These are phyloP conservation scores for Agrostemma githago DNA, from an alignment of 148 eudicot species.

Conservation along the genomic window DNA sequence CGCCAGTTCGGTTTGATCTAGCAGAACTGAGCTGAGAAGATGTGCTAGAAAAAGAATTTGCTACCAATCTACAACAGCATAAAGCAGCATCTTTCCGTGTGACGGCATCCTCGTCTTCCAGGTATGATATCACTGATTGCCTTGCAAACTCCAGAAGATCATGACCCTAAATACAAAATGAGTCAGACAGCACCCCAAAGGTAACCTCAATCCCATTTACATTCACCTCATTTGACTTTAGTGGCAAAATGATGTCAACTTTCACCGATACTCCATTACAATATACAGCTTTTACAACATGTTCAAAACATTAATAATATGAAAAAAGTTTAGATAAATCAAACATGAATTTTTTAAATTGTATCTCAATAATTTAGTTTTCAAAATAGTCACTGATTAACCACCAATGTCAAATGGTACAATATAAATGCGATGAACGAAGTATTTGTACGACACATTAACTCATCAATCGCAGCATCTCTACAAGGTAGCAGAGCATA, in stretches of 20 bases:
- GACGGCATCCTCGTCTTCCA: slow-evolving; percentile 84
- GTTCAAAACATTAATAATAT: not conserved
- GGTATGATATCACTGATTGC: slow-evolving; percentile 66
- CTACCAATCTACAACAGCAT: slow-evolving; percentile 83
- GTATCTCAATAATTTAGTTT: not conserved
- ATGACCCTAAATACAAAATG: slow-evolving; percentile 59
- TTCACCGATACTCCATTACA: not conserved
- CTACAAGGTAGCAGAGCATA: slow-evolving; percentile 15
- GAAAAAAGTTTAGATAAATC: no score
- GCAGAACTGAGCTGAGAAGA: slow-evolving; percentile 51
- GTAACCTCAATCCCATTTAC: not conserved
- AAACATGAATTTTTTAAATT: no score
- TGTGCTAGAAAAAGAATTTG: slow-evolving; percentile 58
- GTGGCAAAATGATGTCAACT: not conserved
- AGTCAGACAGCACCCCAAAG: slow-evolving; percentile 10
- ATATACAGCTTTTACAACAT: not conserved
- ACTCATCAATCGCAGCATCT: not conserved
- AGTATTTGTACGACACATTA: not conserved
- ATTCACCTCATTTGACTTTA: not conserved
- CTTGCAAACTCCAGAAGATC: slow-evolving; percentile 89
- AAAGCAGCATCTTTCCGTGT: slow-evolving; percentile 93
- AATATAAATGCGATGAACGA: not conserved
- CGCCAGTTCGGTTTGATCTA: slow-evolving; percentile 77
- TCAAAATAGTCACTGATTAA: not conserved
- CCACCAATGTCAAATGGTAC: not conserved